A percentile compares a stretch with the other conserved stretches of the same genome.
phyloP scores from a whole-genome alignment of 2,329 filamentous ascomycete species.

The Microdochium nivale region DNA sequence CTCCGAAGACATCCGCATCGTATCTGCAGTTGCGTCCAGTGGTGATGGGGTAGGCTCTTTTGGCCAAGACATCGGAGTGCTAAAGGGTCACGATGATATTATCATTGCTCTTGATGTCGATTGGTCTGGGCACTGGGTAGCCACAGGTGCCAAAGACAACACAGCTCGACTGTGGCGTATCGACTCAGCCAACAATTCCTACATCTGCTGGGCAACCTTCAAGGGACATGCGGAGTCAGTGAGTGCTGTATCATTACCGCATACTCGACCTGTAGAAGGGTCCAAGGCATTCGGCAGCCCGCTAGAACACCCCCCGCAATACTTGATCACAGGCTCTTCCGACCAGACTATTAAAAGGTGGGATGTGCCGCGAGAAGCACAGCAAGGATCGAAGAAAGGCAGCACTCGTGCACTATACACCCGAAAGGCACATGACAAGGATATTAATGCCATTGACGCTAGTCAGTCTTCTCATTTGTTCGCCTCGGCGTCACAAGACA shows the following conservation, averaged over 20 bases:
- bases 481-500: constrained; percentile 92
- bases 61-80: constrained; percentile 76
- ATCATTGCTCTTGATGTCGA: constrained; percentile 91
- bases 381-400: constrained; percentile 39
- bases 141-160: constrained; percentile 94
- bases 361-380: constrained; percentile 59
- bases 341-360: constrained; percentile 94
- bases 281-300: constrained; percentile 67
- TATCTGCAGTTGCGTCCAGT: constrained; percentile 53
- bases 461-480: constrained; percentile 71
- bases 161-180: constrained; percentile 85
- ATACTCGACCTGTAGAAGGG: constrained; percentile 54
- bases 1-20: constrained; percentile 82
- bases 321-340: constrained; percentile 85
- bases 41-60: constrained; percentile 39
- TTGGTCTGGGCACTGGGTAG: constrained; percentile 96
- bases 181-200: constrained; percentile 66
- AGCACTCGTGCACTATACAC: constrained; percentile 65
- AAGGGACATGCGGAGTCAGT: constrained; percentile 92
- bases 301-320: constrained; percentile 70
- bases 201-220: constrained; percentile 71
- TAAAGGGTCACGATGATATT: constrained; percentile 91
- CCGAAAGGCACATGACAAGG: constrained; percentile 94
- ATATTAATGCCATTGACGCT: constrained; percentile 91
- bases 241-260: constrained; percentile 79